These are phyloP conservation scores for Globisporangium canariense DNA, from an alignment of 352 stramenopile species.

Conservation along the genomic window DNA sequence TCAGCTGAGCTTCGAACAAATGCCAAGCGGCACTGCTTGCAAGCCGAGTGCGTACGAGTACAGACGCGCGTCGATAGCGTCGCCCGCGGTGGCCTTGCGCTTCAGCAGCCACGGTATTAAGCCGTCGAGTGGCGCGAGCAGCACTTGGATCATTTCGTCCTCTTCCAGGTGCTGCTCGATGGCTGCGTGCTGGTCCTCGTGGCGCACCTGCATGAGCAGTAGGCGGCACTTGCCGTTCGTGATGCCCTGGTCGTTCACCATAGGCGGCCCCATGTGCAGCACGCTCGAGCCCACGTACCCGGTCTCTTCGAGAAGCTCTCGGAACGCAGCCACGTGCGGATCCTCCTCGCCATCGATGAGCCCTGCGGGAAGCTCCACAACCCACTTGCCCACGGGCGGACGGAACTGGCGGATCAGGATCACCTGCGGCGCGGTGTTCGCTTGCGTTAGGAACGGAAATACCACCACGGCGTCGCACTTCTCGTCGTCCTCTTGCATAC, in stretches of 20 bases:
- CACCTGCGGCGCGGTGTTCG: conserved; percentile 28
- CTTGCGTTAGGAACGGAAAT: conserved; percentile 60
- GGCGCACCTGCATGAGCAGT: conserved; percentile 52
- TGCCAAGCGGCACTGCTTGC: conserved; percentile 11
- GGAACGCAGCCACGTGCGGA: conserved; percentile 60
- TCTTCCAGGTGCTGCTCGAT: conserved; percentile 50
- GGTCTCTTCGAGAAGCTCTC: conserved; percentile 90
- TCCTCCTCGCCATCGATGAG: conserved; percentile 88
- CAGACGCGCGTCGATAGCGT: conserved; percentile 15
- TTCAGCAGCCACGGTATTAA: conserved; percentile 55
- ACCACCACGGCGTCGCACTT: conserved; percentile 70
- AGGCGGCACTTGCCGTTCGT: conserved; percentile 72
- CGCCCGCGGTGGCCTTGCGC: not conserved
- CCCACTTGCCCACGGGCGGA: conserved; percentile 78
- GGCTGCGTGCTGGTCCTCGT: conserved; percentile 31
- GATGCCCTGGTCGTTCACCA: conserved; percentile 81
- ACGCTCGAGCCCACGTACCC: conserved; percentile 42
- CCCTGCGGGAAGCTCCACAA: conserved; percentile 89
- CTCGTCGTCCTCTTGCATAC: not conserved
- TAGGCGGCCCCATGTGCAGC: conserved; percentile 60
- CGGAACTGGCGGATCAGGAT: conserved; percentile 91
- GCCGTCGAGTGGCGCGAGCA: conserved; percentile 52
- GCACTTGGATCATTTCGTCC: conserved; percentile 71
- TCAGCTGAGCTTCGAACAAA: not conserved
- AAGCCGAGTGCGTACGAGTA: conserved; percentile 16